Evolutionary conservation across 305 asterid genomes (phyloP), one percentile per base, ranked within the genome.

Genomic region (Fraxinus baroniana): DNA sequence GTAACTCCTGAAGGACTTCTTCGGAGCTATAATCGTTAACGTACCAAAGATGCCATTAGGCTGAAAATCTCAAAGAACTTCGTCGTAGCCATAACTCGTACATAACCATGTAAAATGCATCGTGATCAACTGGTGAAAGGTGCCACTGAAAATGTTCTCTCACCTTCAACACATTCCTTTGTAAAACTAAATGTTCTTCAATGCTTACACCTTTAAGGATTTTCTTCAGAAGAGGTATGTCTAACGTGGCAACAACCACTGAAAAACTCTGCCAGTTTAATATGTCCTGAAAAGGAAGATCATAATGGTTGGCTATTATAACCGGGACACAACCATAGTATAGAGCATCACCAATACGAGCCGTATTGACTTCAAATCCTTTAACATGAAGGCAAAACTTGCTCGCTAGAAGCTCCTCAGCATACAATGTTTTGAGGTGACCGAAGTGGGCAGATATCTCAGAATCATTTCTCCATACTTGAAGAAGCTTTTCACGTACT

Each of bases 311-410:
- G 79, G 98, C 95, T 18, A 95, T 91, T 89, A 95, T 90, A 74
- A 95, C 91, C 13, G 98, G 98, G 82, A 93, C 89, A 62, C 98
- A 95, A 0, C 98, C 98, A 30, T 91, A 88, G 78, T 91, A 93
- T 30, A 93, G 70, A 20, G 98, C 97, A 82, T 95, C 98, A 5
- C 94, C 95, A 28, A 91, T 87, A 22, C 98, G 98, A 74, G 98
- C 98, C 9, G 98, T 95, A 90, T 95, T 95, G 77, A 95, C 97
- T 87, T 95, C 98, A 60, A 86, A 93, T 62, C 98, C 98, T 91
- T 95, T 93, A 44, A 93, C 97, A 73, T 95, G 98, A 81, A 95
- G 94, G 88, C 98, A 95, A 81, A 95, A 95, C 83, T 91, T 95
- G 91, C 97, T 95, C 32, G 64, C 74, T 10, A 90, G 87, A 62